Evolutionary conservation across 75 land plant genomes (phyloP), one percentile per base, ranked within the genome.

Genomic region (Isoetes taiwanensis): DNA sequence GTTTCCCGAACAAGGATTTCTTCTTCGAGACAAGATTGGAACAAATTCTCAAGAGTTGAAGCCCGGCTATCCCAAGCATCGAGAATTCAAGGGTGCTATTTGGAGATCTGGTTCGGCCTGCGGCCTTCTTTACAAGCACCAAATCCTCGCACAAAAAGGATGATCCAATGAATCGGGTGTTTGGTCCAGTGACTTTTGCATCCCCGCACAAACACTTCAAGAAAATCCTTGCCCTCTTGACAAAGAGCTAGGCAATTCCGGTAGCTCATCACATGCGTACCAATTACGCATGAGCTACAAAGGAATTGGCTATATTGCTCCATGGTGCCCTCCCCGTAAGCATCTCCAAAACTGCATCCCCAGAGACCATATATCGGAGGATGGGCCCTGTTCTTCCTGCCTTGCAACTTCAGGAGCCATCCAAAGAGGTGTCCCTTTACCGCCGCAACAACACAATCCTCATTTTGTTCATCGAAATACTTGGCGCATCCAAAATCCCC

Each of bases 401-500:
- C 50, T 35, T 20, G 41, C 57, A 4, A 68, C 76, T 59, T 77
- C 79, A 0, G 79, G 79, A 28, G 79, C 79, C 79, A 77, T 77
- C 73, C 61, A 74, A 52, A 63, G 33, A 16, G 77, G 77, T 2
- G 77, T 74, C 0, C 65, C 77, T 31, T 42, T 42, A n/a, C n/a
- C n/a, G n/a, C n/a, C n/a, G n/a, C 26, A 16, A 27, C 17, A 2
- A 34, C 55, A 16, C 0, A 23, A 0, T 1, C 4, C 31, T 5
- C 29, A 24, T 16, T 48, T 29, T 20, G 48, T 27, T 42, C 62
- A 6, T 23, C 32, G 10, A 68, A 25, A 5, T 61, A 25, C 68
- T 46, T 73, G 20, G 97, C 79, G 0, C 85, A 67, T 0, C 97
- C 97, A 41, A 91, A 87, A 48, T 91, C 97, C 1, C 85, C 82